Percentiles rank a stretch among this genome's conserved stretches.
These are phyloP conservation scores for Plasmodium fragile DNA, from an alignment of 169 alveolate species.

Conservation along the genomic window DNA sequence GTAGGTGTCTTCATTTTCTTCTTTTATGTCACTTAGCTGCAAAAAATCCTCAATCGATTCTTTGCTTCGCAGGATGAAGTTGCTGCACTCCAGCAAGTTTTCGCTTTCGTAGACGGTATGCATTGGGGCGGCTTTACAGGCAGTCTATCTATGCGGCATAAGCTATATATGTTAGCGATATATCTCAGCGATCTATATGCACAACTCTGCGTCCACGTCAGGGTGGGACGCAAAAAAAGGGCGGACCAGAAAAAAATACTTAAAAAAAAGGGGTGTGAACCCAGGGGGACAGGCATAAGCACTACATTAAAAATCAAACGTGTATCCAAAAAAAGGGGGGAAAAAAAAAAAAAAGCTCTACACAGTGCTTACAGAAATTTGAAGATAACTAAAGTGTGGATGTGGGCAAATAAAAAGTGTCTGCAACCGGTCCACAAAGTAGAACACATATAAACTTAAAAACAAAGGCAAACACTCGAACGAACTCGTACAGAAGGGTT, in stretches of 20 bases:
- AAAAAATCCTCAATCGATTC: constrained; percentile 41
- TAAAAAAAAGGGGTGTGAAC: neutral
- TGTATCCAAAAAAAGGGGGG: neutral
- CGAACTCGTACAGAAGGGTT: neutral
- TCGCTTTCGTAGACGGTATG: constrained; percentile 70
- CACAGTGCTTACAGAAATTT: neutral
- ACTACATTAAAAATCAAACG: neutral
- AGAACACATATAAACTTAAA: neutral
- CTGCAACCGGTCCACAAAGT: neutral
- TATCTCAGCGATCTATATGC: neutral
- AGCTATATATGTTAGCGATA: neutral
- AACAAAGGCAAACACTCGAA: neutral
- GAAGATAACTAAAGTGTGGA: neutral
- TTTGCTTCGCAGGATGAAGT: constrained; percentile 26
- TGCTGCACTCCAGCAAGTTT: constrained; percentile 52
- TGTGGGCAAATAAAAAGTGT: neutral
- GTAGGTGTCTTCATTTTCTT: constrained; percentile 56
- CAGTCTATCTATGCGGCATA: neutral
- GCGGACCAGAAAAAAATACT: neutral
- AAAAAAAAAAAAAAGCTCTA: neutral
- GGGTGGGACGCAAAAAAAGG: neutral
- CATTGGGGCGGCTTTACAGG: neutral
- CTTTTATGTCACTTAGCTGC: constrained; percentile 40
- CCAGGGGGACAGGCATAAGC: neutral
- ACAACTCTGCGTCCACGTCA: neutral